Evolutionary conservation across 108 stramenopile genomes (phyloP).

Genomic region (Aurantiochytrium sp.): DNA sequence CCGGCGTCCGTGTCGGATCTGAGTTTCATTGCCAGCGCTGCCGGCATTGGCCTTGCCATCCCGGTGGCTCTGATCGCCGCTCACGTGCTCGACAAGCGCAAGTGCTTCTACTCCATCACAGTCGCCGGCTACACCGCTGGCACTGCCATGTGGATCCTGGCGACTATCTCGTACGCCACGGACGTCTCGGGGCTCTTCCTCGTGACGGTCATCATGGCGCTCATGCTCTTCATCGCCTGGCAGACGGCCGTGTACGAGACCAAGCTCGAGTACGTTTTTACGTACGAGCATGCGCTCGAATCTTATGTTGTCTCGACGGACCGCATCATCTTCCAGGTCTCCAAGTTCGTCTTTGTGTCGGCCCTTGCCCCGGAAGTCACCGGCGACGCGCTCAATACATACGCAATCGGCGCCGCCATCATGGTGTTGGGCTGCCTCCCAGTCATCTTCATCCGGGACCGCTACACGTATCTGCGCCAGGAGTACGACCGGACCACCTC

Average conservation of each 20-base stretch:
- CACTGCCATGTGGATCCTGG: neutral
- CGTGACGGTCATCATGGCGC: neutral
- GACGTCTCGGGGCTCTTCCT: neutral
- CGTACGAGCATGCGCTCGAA: neutral
- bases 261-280: neutral
- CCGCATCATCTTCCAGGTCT: neutral
- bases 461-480: neutral
- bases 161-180: neutral
- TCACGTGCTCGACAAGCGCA: neutral
- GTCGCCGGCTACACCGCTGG: neutral
- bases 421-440: neutral
- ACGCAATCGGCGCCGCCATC: neutral
- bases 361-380: neutral
- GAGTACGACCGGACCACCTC: neutral
- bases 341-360: neutral
- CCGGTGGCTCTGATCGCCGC: neutral
- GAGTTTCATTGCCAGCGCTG: neutral
- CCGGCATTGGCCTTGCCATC: neutral
- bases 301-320: neutral
- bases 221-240: neutral
- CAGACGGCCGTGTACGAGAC: neutral
- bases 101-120: neutral
- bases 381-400: neutral
- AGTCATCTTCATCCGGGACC: neutral
- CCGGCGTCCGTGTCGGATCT: neutral